Base-by-base conservation (phyloP, 495 filamentous ascomycete species). In the Penicillium flavigenum region DNA sequence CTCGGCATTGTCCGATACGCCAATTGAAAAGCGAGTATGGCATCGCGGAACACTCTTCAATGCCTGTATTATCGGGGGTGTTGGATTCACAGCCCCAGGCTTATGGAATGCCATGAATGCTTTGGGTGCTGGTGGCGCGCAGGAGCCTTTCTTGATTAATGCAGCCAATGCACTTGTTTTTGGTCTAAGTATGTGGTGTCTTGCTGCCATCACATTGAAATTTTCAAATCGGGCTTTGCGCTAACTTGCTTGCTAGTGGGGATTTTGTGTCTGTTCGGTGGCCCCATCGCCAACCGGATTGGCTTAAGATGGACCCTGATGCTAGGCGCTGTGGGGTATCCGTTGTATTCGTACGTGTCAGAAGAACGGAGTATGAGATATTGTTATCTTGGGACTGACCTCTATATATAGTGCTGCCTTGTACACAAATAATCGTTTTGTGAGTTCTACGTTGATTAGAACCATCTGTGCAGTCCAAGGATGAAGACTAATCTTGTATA, bases 91-190 rank as follows among this genome's bases (percentile, higher is more conserved):
- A 19, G 72, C 72, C 7, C 73, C 71, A 0, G 73, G 73, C 11
- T 43, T 76, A 31, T 74, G 66, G 67, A 79, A 79, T 60, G 86
- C 86, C 16, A 87, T 87, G 81, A 87, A 86, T 62, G 82, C 81
- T 0, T 74, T 87, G n/a, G 86, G 86, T 26, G 85, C 84, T 16
- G 86, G 86, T 41, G 85, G 86, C 29, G 76, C 76, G 14, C 75
- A 81, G 58, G 76, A 64, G 26, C 85, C 85, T 5, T 79, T 78
- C 49, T 76, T 87, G 32, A 78, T 87, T 53, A 87, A 87, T 59
- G 79, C 77, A n/a, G 85, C 82, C 3, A 87, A 87, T 67, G 78
- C 83, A 0, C 66, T 87, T n/a, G 84, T 82, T 2, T 87, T 87
- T 59, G 79, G 61, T 16, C 56, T 72, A 4, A 72, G 69, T 72